Evolutionary conservation across 1,284 basidiomycete genomes (phyloP), one percentile per base, ranked within the genome.

Genomic region (Pisolithus thermaeus): DNA sequence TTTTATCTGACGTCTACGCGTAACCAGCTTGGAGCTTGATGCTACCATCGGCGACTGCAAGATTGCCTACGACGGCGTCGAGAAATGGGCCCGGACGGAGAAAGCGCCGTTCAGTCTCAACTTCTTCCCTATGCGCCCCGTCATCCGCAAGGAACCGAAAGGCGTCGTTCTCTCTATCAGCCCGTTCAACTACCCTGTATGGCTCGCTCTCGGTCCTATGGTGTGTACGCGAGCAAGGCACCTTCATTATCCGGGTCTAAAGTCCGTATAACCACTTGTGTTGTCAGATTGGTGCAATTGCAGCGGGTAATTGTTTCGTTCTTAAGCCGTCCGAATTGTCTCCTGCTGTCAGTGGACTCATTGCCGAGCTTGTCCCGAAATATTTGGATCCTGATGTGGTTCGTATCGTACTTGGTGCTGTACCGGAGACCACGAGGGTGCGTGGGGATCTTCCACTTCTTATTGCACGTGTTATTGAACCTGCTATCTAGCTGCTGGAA

Each of bases 251-350:
- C 23, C 4, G 9, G 18, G 6, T 18, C 16, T 7, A 30, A n/a
- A 56, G 16, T 32, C 18, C 28, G 28, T 30, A 30, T 11, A 30
- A 30, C 28, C 28, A 11, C 41, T 32, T 47, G 28, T 25, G 50
- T 1, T 65, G 90, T 1, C 65, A 90, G 78, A 77, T 82, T 22
- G 83, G 84, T 25, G 92, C 92, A 3, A 80, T 94, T 37, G 85
- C 91, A 0, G 89, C 91, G 12, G 92, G 92, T 1, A 87, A 85
- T 62, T 78, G 86, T 0, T 80, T 79, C 3, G 72, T 87, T 1
- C 52, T 93, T 59, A 95, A 95, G 70, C 87, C 88, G 0, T 90
- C 92, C 0, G 94, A 97, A 66, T 72, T 84, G n/a, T 74, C 84
- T 0, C 80, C 85, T 1, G 77, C 83, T 7, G 77, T 77, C 2